Evolutionary conservation across 768 basidiomycete species (phyloP).

Genomic region (Agrocybe pediades): DNA sequence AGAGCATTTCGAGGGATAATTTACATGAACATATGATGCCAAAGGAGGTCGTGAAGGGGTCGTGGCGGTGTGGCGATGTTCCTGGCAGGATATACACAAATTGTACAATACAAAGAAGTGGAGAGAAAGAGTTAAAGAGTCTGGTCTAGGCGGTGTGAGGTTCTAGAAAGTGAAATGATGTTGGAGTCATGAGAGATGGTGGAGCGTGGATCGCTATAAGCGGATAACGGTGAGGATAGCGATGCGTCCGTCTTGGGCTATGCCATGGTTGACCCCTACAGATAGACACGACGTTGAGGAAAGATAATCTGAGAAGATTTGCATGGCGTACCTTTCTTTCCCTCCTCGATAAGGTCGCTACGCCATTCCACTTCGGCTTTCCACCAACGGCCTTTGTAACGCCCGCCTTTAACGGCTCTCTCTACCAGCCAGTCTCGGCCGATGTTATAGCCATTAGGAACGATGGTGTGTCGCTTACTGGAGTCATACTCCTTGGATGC

Average conservation of each 20-base stretch:
- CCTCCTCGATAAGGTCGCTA: conserved; percentile 67
- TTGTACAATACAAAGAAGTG: no score
- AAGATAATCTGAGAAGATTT: background rate
- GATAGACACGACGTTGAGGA: background rate
- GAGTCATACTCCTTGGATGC: conserved; percentile 50
- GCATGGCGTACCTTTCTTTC: conserved; percentile 55
- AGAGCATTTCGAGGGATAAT: no score
- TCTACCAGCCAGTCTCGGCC: conserved; percentile 81
- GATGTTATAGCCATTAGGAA: conserved; percentile 76
- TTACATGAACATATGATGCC: no score
- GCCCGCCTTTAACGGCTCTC: conserved; percentile 58
- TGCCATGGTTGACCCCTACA: conserved; percentile 78
- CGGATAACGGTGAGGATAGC: conserved; percentile 75
- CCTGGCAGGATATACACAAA: no score
- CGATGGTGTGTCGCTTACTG: conserved; percentile 69
- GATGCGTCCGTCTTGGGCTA: conserved; percentile 77
- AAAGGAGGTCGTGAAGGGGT: no score
- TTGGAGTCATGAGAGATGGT: background rate
- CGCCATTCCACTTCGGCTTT: conserved; percentile 77
- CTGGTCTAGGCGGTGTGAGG: background rate
- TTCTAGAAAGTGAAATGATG: background rate
- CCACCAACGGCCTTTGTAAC: conserved; percentile 73
- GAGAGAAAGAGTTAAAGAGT: no score
- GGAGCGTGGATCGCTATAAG: no score
- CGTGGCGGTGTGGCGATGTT: no score